These are phyloP conservation scores for Trichoderma pleuroti DNA, from an alignment of 2,329 filamentous ascomycete genomes.

Conservation along the genomic window DNA sequence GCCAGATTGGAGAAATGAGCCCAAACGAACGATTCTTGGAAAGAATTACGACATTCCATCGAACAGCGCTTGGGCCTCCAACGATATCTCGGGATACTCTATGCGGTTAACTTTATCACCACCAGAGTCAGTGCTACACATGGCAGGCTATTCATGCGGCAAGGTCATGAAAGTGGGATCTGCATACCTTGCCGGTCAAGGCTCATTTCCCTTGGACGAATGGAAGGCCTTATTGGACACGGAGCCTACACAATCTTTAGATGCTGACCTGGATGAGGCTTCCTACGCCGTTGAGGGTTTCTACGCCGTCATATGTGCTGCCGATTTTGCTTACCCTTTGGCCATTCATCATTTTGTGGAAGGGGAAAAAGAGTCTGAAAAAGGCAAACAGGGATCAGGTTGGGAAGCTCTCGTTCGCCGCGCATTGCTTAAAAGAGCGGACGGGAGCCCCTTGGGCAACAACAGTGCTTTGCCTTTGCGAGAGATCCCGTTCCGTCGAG, in stretches of 20 bases:
- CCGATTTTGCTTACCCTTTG: not conserved
- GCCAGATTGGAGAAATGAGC: not conserved
- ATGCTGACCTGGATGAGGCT: not conserved
- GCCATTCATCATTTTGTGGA: not conserved
- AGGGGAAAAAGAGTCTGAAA: not conserved
- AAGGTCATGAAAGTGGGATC: not conserved
- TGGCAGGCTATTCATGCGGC: not conserved
- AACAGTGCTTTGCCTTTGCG: not conserved
- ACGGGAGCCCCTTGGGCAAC: not conserved
- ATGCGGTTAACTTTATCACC: not conserved
- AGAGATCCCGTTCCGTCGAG: not conserved
- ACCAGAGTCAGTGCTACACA: not conserved
- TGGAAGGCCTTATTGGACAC: not conserved
- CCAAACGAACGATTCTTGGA: not conserved
- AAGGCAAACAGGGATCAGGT: not conserved
- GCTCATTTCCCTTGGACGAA: not conserved
- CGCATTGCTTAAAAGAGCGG: not conserved
- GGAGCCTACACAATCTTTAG: not conserved
- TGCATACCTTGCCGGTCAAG: not conserved
- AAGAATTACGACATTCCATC: not conserved
- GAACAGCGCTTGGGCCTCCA: not conserved
- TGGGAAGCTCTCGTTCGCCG: not conserved
- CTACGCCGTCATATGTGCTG: not conserved
- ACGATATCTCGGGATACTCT: not conserved
- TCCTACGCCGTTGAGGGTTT: not conserved